Evolutionary conservation across 2,329 filamentous ascomycete genomes (phyloP), one percentile per base, ranked within the genome.

Genomic region (Ophiocordyceps robertsii): DNA sequence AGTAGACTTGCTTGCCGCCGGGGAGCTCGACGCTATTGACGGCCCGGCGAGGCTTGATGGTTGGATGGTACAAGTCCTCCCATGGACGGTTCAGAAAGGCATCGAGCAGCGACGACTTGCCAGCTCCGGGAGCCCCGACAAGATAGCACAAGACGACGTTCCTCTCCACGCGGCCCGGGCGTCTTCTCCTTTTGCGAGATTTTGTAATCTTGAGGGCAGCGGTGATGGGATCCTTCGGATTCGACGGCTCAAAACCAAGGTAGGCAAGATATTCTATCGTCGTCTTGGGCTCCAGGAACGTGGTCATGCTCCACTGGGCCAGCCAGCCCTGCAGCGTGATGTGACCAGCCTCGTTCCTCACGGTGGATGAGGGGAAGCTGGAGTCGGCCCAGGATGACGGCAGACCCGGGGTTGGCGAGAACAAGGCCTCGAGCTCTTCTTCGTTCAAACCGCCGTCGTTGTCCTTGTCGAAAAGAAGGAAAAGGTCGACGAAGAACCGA

Each of bases 251-350:
- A 55, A 95, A 98, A 1, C 92, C 92, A 2, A 98, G 79, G 57
- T 95, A 95, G 3, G 92, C 92, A 3, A 98, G 77, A 59, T 98
- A 98, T 53, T 93, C 89, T 4, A 98, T 72, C 1, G 92, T 96
- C 1, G 87, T 95, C 58, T 92, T 93, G 12, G 92, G 90, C 44
- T 93, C 89, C 46, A 93, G 79, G 54, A 96, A 98, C 0, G 92
- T 98, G 1, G 92, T 98, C 92, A 98, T 98, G 59, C 89, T 95
- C 92, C 92, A 98, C 55, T 98, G 92, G 4, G 92, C 92, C 32
- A 98, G 75, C 92, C 92, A 98, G 2, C 92, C 92, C 61, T 98
- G 92, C 4, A 98, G 70, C 1, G 92, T 98, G 47, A 98, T 89
- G 58, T 96, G 79, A 0, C 92, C 92, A 9, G 86, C 87, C 62